Percentiles rank a stretch among this genome's conserved stretches.
Evolutionary conservation across 1,284 basidiomycete species (phyloP).

Genomic region (Tilletia caries): DNA sequence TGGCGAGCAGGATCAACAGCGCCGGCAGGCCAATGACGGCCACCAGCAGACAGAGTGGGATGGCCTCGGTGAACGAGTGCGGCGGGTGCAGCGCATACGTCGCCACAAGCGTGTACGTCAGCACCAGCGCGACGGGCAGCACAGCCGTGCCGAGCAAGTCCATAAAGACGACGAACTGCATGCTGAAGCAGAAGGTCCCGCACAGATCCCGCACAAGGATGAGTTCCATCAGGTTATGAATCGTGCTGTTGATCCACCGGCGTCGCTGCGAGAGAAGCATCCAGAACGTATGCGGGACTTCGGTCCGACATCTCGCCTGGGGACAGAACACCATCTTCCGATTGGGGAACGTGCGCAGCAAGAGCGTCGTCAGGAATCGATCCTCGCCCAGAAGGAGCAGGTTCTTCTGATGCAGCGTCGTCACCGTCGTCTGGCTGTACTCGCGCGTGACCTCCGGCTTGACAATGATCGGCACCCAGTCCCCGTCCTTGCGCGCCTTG

Average conservation of each 20-base stretch:
- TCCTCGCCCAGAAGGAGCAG: conserved; percentile 93
- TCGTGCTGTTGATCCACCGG: conserved; percentile 99
- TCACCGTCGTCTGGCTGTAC: conserved; percentile 89
- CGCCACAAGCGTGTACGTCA: conserved; percentile 85
- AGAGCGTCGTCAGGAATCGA: conserved; percentile 73
- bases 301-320: conserved; percentile 87
- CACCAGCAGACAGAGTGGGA: conserved; percentile 83
- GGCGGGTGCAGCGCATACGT: conserved; percentile 76
- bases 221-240: conserved; percentile 99
- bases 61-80: conserved; percentile 80
- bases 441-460: conserved; percentile 97
- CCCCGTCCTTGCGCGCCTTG: conserved; percentile 90
- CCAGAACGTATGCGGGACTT: conserved; percentile 91
- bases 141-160: conserved; percentile 94
- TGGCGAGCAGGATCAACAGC: conserved; percentile 86
- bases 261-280: conserved; percentile 93
- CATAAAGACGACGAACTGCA: conserved; percentile 94
- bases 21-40: conserved; percentile 91
- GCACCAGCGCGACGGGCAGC: conserved; percentile 84
- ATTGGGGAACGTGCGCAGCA: conserved; percentile 81
- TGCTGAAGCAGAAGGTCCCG: conserved; percentile 62
- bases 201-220: conserved; percentile 91
- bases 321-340: conserved; percentile 99
- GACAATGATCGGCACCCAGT: conserved; percentile 95
- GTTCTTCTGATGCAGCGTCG: conserved; percentile 97